Percentiles rank a stretch among this genome's conserved stretches.
Conservation (phyloP, 2,329 filamentous ascomycete genomes). For the Amauroascus verrucosus region DNA sequence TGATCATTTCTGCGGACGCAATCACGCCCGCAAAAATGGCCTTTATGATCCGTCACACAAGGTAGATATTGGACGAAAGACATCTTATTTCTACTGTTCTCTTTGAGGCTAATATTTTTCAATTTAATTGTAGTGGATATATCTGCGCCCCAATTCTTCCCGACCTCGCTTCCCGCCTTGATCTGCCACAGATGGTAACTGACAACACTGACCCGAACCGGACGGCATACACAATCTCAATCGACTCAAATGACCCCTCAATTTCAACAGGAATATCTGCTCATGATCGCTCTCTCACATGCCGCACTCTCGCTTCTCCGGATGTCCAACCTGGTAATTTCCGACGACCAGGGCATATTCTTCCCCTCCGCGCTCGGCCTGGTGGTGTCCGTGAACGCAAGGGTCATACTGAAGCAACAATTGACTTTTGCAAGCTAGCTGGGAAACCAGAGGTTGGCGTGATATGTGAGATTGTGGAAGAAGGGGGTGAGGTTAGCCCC, state of each 20-base stretch:
- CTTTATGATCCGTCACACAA: slow-evolving; percentile 87
- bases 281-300: slow-evolving; percentile 73
- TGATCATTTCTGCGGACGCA: slow-evolving; percentile 83
- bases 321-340: slow-evolving; percentile 51
- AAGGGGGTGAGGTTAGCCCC: slow-evolving; percentile 56
- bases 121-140: slow-evolving; percentile 50
- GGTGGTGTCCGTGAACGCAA: slow-evolving; percentile 70
- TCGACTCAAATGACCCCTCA: slow-evolving; percentile 63
- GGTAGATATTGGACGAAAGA: slow-evolving; percentile 24
- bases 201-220: slow-evolving; percentile 69
- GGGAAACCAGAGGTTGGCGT: slow-evolving; percentile 67
- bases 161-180: slow-evolving; percentile 56
- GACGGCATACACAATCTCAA: slow-evolving; percentile 85
- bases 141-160: slow-evolving; percentile 78
- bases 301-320: slow-evolving; percentile 63
- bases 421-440: slow-evolving; percentile 79
- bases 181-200: slow-evolving; percentile 83
- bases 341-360: slow-evolving; percentile 76
- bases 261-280: slow-evolving; percentile 86
- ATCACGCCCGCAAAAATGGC: slow-evolving; percentile 85
- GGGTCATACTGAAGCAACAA: slow-evolving; percentile 88
- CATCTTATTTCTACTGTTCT: neutral
- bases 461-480: slow-evolving; percentile 86
- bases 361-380: slow-evolving; percentile 67
- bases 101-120: neutral